Evolutionary conservation across 2,329 filamentous ascomycete genomes (phyloP), one percentile per base, ranked within the genome.

Genomic region (Cladosporium sphaerospermum): DNA sequence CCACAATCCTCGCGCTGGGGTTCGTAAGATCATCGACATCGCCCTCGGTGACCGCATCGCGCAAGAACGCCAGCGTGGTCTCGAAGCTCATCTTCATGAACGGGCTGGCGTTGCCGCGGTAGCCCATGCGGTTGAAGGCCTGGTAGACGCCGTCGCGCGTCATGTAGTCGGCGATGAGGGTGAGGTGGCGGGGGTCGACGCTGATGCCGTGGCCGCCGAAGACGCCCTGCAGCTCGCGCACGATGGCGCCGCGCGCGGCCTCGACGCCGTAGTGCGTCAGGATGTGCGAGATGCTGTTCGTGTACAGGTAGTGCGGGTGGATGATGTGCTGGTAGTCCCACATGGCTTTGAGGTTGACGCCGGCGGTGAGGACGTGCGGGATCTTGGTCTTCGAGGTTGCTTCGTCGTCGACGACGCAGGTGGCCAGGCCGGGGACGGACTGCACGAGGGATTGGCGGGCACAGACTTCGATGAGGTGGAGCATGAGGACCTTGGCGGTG

Each of bases 51-150:
- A 96, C 86, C 1, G 93, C 91, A 67, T 97, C 93, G 70, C 88
- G 91, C 64, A 99, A 78, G 76, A 96, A 96, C 1, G 87, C 85
- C 37, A 97, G 81, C 2, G 93, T 99, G 3, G 93, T 99, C 79
- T 99, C 93, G 74, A 97, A 99, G 70, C 89, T 95, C 92, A 97
- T 97, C 79, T 97, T 97, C 73, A 93, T 92, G 62, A 99, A 92
- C 0, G 93, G 90, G 60, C 85, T 91, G 28, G 92, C 85, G 64
- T 89, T 91, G 59, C 88, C 84, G 66, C 83, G 84, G 56, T 99
- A 76, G 1, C 92, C 93, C 67, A 88, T 95, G 45, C 93, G 86
- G 72, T 89, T 96, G 75, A 99, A 99, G 1, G 93, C 85, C 45
- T 84, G 87, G 74, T 95, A 99, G 1, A 83, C 84, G 60, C 93